Evolutionary conservation across 352 stramenopile species (phyloP), one percentile per base, ranked within the genome.

Genomic region (Peronospora belbahrii): DNA sequence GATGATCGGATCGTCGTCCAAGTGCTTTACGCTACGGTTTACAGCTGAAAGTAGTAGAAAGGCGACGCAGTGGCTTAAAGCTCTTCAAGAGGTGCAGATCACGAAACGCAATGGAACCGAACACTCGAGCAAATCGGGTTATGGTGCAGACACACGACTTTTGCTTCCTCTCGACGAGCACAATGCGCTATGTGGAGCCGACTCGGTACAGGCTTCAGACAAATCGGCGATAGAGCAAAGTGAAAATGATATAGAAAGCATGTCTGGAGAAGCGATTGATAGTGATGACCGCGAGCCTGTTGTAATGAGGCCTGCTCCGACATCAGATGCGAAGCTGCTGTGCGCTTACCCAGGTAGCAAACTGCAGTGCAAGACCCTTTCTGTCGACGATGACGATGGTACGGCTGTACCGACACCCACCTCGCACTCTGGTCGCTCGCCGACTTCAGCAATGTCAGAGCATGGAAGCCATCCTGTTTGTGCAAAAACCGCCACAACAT

Each of bases 81-180:
- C 69, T 23, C 55, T 88, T 30, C 67, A 76, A n/a, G 63, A 62
- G 25, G 61, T 88, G 20, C 76, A 88, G 60, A 35, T 80, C 10
- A 69, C 54, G 4, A 62, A 72, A 48, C 44, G 41, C 18, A 15
- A 54, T 17, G 27, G n/a, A 9, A 36, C 19, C 11, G 27, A 34
- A 9, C 23, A 33, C 2, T 18, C 51, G 11, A 38, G 36, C 3
- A 65, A 54, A 27, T 1, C 55, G 25, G 34, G 32, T 1, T 50
- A 57, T 9, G 52, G 41, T 1, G 30, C 52, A 6, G 49, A 73
- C n/a, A 61, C 58, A n/a, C 37, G 49, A 17, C 27, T 67, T 42
- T 37, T 65, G 22, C 51, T 65, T 6, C 50, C 54, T 20, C 52
- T 63, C 6, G 53, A 69, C 28, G 55, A 64, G n/a, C 64, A 65